Percentiles rank a stretch among this genome's conserved stretches.
Conservation (phyloP, 805 yeast species). For the Isabelozyma heimii region DNA sequence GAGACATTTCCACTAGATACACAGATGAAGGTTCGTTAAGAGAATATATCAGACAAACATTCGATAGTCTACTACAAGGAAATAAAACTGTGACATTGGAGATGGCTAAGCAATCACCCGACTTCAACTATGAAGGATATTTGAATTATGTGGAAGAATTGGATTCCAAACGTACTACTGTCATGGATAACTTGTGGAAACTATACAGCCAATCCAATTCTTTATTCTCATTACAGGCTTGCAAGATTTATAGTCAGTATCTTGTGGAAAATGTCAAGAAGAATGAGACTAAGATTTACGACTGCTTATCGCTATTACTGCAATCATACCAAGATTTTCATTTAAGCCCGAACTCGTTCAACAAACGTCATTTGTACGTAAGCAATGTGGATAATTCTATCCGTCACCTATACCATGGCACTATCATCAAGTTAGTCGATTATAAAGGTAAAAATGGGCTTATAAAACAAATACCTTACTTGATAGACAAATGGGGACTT, state of each 20-base stretch:
- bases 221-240: conserved; percentile 21
- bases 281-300: conserved; percentile 13
- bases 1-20: conserved; percentile 30
- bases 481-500: conserved; percentile 37
- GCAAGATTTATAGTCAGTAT: conserved; percentile 18
- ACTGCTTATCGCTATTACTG: conserved; percentile 15
- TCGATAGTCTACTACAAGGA: neutral
- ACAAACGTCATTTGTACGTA: conserved; percentile 6
- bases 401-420: conserved; percentile 12
- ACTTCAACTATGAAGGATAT: conserved; percentile 40
- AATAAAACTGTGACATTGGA: conserved; percentile 9
- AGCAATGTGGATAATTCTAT: conserved; percentile 11
- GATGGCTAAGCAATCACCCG: conserved; percentile 28
- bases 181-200: conserved; percentile 33
- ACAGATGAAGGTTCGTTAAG: conserved; percentile 23
- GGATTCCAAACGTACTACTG: conserved; percentile 19
- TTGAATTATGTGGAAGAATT: conserved; percentile 23
- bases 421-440: conserved; percentile 25
- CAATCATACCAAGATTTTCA: conserved; percentile 11
- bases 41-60: conserved; percentile 20
- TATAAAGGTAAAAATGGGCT: conserved; percentile 23
- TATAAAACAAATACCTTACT: conserved; percentile 26
- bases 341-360: conserved; percentile 13
- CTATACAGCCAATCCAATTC: conserved; percentile 22
- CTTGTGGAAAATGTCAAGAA: conserved; percentile 21